A percentile compares a stretch with the other conserved stretches of the same genome.
phyloP scores from a whole-genome alignment of 257 asterid genomes.

The Gardenia jasminoides region DNA sequence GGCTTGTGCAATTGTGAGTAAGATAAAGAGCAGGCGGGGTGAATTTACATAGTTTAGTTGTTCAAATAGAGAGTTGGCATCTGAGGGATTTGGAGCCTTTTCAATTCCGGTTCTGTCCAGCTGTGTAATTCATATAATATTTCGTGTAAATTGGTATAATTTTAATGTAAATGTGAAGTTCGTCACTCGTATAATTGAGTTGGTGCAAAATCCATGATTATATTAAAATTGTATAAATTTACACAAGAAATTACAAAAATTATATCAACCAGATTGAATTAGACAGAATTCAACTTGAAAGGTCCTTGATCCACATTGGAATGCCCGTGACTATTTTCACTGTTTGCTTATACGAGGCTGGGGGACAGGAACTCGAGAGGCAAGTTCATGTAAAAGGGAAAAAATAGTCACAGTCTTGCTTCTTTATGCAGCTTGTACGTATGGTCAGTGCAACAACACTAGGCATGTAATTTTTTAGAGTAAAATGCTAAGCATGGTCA shows the following conservation, averaged over 20 bases:
- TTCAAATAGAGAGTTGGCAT: neutral
- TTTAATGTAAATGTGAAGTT: too few relatives aligned
- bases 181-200: too few relatives aligned
- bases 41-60: neutral
- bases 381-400: neutral
- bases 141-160: too few relatives aligned
- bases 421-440: neutral
- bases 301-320: too few relatives aligned
- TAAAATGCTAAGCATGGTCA: neutral
- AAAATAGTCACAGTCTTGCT: neutral
- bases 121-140: too few relatives aligned
- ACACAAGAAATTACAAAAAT: too few relatives aligned
- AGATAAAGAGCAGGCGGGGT: neutral
- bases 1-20: neutral
- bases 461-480: neutral
- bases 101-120: too few relatives aligned
- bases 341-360: neutral
- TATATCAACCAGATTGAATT: too few relatives aligned
- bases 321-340: neutral
- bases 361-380: neutral
- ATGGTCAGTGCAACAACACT: neutral
- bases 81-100: too few relatives aligned
- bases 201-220: too few relatives aligned
- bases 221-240: too few relatives aligned
- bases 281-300: too few relatives aligned